Evolutionary conservation across 2,329 filamentous ascomycete genomes (phyloP), one percentile per base, ranked within the genome.

Genomic region (Beauveria sp.): DNA sequence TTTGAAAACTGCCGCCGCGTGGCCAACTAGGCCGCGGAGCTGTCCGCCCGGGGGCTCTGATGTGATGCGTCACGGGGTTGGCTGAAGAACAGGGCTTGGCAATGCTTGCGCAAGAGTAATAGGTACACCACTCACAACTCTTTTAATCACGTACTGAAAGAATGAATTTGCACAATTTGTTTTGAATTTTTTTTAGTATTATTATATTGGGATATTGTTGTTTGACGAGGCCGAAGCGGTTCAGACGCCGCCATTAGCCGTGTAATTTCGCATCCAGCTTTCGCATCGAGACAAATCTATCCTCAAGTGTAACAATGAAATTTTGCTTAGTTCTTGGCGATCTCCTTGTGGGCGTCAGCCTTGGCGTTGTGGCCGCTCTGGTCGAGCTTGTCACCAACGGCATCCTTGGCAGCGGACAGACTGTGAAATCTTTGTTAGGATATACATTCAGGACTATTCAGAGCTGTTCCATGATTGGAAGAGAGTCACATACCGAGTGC

Each of bases 401-500:
- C 79, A 51, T 81, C 78, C 73, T 79, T 80, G 66, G 78, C 76
- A 22, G 79, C 79, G 20, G 72, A 69, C 63, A 74, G 68, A 63
- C 79, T 81, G 53, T 12, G 42, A 45, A 3, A 5, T 20, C 8
- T 28, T 34, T 62, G 65, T 78, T 72, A 77, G 73, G n/a, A 42
- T 3, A 26, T 10, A 9, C 18, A 22, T n/a, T 4, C 16, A 42
- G 3, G 3, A 8, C 20, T 1, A 22, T 2, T 20, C 3, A 16
- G 5, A 7, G 12, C 26, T 45, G 8, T 16, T 20, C 9, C 22
- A 28, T n/a, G 28, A 30, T 2, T 2, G 18, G 24, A 34, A 22
- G 55, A n/a, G 2, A 30, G 0, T 24, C 47, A 60, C 78, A 72
- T 73, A 81, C 79, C 86, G 85, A 72, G 81, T 85, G 69, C 73